These are phyloP conservation scores for Xylaria palmicola DNA, from an alignment of 495 filamentous ascomycete genomes.

Conservation along the genomic window DNA sequence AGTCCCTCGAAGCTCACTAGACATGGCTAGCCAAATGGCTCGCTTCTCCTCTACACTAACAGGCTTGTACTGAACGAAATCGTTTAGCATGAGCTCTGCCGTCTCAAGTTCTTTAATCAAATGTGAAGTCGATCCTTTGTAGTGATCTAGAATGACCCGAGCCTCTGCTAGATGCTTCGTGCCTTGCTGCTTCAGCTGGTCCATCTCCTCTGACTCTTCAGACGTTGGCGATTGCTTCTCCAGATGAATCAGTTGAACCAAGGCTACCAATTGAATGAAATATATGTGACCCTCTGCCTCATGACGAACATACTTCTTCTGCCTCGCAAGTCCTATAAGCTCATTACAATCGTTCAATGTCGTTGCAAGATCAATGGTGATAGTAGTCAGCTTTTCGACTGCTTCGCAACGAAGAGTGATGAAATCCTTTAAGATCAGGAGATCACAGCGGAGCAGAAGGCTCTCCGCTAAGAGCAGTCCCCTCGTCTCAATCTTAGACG, in stretches of 20 bases:
- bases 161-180: not conserved
- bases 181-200: not conserved
- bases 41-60: not conserved
- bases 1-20: slow-evolving; percentile 36
- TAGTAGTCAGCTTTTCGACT: not conserved
- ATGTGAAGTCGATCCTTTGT: not conserved
- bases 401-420: not conserved
- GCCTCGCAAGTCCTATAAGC: not conserved
- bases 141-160: not conserved
- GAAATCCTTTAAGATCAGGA: not conserved
- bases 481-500: not conserved
- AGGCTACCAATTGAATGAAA: not conserved
- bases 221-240: not conserved
- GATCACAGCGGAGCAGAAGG: not conserved
- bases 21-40: not conserved
- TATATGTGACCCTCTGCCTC: not conserved
- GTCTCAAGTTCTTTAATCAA: not conserved
- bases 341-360: not conserved
- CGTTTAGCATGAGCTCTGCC: not conserved
- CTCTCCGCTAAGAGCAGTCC: not conserved
- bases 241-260: not conserved
- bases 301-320: not conserved
- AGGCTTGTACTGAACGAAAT: not conserved
- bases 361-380: not conserved
- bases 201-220: not conserved